Conservation (phyloP, 108 stramenopile genomes). For the Nitzschia sp. region DNA sequence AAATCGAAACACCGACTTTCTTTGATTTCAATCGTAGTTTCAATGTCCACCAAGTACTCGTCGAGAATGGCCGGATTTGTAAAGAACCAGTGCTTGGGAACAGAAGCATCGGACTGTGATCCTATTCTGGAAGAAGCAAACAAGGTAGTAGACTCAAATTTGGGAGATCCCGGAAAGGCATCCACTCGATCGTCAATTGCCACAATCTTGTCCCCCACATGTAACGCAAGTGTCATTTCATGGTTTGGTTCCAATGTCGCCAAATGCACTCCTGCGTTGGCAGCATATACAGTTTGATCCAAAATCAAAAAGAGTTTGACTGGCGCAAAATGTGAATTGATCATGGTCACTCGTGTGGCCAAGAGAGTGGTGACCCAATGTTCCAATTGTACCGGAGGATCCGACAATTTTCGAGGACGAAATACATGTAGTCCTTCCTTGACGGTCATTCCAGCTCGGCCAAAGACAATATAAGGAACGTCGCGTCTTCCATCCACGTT, state of each 20-base stretch:
- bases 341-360: constrained; percentile 2
- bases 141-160: neutral
- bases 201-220: constrained; percentile 1
- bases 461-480: constrained; percentile 35
- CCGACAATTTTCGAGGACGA: neutral
- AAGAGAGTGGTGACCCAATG: constrained; percentile 17
- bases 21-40: neutral
- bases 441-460: constrained; percentile 10
- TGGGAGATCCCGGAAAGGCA: neutral
- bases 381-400: constrained; percentile 17
- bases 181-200: neutral
- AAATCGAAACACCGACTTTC: constrained; percentile 22
- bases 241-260: neutral
- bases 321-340: constrained; percentile 16
- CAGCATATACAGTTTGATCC: neutral
- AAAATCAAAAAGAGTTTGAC: constrained; percentile 13
- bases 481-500: constrained; percentile 5
- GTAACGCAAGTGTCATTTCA: neutral
- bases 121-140: neutral
- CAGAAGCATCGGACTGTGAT: neutral
- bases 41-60: neutral
- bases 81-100: neutral
- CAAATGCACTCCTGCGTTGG: neutral
- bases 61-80: neutral
- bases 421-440: neutral